Evolutionary conservation across 139 green algal species (phyloP), one percentile per base, ranked within the genome.

Genomic region (Closterium sp.): DNA sequence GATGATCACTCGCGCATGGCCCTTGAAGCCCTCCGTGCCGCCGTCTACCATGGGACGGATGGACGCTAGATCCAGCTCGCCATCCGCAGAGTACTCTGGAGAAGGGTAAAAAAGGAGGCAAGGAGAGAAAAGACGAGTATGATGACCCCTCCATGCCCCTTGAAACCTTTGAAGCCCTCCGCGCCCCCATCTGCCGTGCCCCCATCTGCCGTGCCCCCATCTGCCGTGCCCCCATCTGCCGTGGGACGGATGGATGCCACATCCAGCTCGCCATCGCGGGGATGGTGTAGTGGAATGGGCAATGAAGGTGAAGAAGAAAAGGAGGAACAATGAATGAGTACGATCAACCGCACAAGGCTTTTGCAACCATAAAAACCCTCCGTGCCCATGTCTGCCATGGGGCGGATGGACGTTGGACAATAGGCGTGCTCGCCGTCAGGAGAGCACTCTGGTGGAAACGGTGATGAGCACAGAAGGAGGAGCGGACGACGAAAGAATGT

Each of bases 11-110:
- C 98, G 94, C 30, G 97, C 97, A 91, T 99, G 98, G 7, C 98
- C 98, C 94, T 98, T 99, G 94, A 99, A 98, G 69, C 98, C 98
- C 94, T 99, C 98, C 25, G 97, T 99, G 23, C 98, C 98, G 10
- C 98, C 98, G 91, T 99, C 98, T n/a, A 99, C 95, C 93, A 99
- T 95, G 0, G 98, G 98, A 94, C 98, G 99, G 87, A 99, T 96
- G 23, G 96, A 99, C 0, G 85, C 33, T 33, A 96, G 92, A 83
- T 99, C 95, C 1, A 97, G 93, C 16, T 93, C 94, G 3, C 98
- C 98, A 55, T 97, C 95, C 4, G 96, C 96, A 21, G 98, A 96
- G 92, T 97, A 99, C 93, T 98, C 97, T 93, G 87, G 38, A 88
- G 19, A 91, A 92, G 84, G 19, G 64, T 92, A 10, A 66, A 10